Base-by-base conservation (phyloP, 2,329 filamentous ascomycete genomes). In the Davidsoniella australis region DNA sequence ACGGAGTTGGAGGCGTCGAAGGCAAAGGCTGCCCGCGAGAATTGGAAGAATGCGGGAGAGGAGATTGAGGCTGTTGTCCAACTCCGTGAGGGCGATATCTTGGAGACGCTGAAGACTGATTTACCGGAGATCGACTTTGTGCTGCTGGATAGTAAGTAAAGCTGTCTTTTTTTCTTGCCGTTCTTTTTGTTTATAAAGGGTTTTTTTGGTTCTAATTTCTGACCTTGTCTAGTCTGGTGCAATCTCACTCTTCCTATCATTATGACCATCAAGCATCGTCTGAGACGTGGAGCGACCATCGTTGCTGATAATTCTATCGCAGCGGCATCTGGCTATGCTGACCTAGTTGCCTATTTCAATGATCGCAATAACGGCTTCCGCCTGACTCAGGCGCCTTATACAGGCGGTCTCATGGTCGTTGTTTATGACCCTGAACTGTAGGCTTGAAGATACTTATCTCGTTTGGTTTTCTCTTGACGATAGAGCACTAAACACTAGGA, bases 1-100 rank as follows among this genome's bases (percentile, higher is more conserved):
- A 80, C 76, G 0, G 76, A 80, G 59, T 70, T 76, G 23, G 76
- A 80, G 57, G 57, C 62, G 0, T 58, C 56, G 5, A 80, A 80
- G 59, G 73, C 73, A 0, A 61, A 55, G 2, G 60, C 58, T 45
- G 76, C 77, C 5, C 63, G 64, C n/a, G 60, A 64, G 55, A 60
- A 79, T 56, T 80, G 76, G 76, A 61, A 59, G 23, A 59, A 64
- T 46, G 68, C 68, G 2, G 75, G 74, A 0, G 60, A 66, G 1
- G 65, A 66, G 12, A 64, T 78, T 1, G 65, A 66, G 49, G 57
- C 58, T 3, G 63, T 64, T 56, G 75, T 80, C 56, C 75, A 78
- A 24, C 60, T 80, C 20, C 61, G 75, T 4, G 71, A 71, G 51
- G 76, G 76, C 0, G 71, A 80, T 56, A 53, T 80, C 44, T 62